Base-by-base conservation (phyloP, 108 stramenopile genomes). In the Fistulifera solaris region DNA sequence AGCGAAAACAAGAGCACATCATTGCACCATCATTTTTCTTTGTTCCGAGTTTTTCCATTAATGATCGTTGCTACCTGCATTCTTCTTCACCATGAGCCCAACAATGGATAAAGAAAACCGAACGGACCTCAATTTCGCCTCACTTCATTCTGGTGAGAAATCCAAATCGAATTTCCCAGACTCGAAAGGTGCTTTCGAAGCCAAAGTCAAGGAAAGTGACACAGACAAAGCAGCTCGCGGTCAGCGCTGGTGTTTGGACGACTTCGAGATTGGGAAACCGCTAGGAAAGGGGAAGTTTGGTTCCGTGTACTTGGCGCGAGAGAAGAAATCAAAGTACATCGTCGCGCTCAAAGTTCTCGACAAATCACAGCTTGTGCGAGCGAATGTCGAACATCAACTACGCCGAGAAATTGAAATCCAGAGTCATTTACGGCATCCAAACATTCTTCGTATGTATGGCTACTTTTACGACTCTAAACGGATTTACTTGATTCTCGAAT, bases 321-420 rank as follows among this genome's bases (percentile, higher is more conserved):
- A 98, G 62, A 89, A 87, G 43, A 56, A 62, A 18, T 82, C 78
- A 61, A 87, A 96, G 60, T 98, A 93, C 77, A 96, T 98, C 60
- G 95, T 99, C n/a, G 98, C 98, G 38, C 77, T 99, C 67, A 99
- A 98, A 66, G 97, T 96, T 7, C 68, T 99, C 27, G 80, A 88
- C 42, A 98, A 99, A 72, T 67, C 64, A n/a, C 98, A 99, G 67
- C 88, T 99, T 12, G 70, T 93, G 18, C 93, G 94, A 72, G 86
- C 87, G 41, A 88, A 92, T 13, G 96, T 97, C 35, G 97, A 98
- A 67, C 96, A 99, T 61, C 97, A 98, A 70, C 81, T 99, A 0
- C 85, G 98, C 4, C 81, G 96, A 14, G 98, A 99, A 80, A 96
- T 99, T 51, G 98, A 99, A 81, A 99, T 99, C 51, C 98, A 99